Percentiles rank a stretch among this genome's conserved stretches.
Conservation (phyloP, 176 grass and related monocot species). For the Carex scoparia region DNA sequence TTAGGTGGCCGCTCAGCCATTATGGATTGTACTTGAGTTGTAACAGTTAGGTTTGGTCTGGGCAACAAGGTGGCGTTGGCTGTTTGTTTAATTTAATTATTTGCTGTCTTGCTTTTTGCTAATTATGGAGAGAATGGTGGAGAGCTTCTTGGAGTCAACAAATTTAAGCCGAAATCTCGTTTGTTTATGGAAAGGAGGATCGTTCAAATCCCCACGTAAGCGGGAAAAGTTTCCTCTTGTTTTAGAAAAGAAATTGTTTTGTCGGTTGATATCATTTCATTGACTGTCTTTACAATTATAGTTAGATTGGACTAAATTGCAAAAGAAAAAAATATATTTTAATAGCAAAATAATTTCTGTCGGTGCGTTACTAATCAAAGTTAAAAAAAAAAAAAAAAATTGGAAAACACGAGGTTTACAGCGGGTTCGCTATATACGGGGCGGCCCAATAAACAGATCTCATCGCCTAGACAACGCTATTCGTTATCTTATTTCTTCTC, state of each 20-base stretch:
- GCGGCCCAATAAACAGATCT: too few species aligned
- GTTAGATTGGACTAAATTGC: not conserved
- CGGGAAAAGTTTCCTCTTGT: not conserved
- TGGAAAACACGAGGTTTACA: too few species aligned
- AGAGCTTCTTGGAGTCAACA: not conserved
- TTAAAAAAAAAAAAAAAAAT: too few species aligned
- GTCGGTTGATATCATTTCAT: not conserved
- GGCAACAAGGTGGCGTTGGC: slow-evolving; percentile 5
- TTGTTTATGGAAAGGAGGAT: not conserved
- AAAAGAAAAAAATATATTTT: not conserved
- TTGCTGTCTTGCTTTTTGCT: not conserved
- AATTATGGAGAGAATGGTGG: not conserved
- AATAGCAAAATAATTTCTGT: too few species aligned
- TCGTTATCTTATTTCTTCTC: too few species aligned
- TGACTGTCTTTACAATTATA: not conserved
- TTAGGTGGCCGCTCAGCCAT: slow-evolving; percentile 92
- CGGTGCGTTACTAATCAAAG: too few species aligned
- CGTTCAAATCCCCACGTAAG: not conserved
- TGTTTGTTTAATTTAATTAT: not conserved
- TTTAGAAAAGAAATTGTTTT: not conserved
- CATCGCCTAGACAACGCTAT: too few species aligned
- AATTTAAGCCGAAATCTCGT: not conserved
- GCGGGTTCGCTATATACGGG: too few species aligned
- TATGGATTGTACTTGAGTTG: slow-evolving; percentile 4
- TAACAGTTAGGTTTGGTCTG: not conserved